Evolutionary conservation across 768 basidiomycete species (phyloP).

Genomic region (Tylopilus felleus): DNA sequence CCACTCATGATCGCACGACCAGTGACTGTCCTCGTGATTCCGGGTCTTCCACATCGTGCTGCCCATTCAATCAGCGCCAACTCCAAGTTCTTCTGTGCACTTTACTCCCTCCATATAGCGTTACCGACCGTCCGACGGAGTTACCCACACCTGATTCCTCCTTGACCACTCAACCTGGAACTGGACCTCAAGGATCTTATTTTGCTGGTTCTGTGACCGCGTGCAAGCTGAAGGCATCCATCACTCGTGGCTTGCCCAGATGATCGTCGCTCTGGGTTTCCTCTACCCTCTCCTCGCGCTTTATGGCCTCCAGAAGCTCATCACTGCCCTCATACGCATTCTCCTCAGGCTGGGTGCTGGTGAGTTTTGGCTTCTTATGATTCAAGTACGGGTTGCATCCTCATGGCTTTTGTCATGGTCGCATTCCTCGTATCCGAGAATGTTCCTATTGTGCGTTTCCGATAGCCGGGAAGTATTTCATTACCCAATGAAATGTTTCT

Average conservation of each 20-base stretch:
- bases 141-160: neutral
- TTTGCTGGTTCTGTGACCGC: neutral
- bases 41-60: too few relatives aligned
- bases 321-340: constrained; percentile 2
- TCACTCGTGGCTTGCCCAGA: neutral
- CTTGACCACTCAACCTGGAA: neutral
- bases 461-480: neutral
- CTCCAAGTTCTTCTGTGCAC: neutral
- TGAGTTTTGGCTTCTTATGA: constrained; percentile 4
- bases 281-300: constrained; percentile 21
- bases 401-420: neutral
- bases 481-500: neutral
- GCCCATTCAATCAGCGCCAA: too few relatives aligned
- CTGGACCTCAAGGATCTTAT: neutral
- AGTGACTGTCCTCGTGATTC: neutral
- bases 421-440: too few relatives aligned
- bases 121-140: neutral
- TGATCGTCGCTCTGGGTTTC: constrained; percentile 25
- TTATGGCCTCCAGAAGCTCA: constrained; percentile 15
- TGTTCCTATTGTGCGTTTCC: too few relatives aligned
- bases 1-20: neutral
- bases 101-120: neutral
- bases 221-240: neutral
- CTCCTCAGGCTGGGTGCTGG: constrained; percentile 4
- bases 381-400: neutral